These are phyloP conservation scores for Tylopilus orsonianus DNA, from an alignment of 1,284 basidiomycete genomes.

Conservation along the genomic window DNA sequence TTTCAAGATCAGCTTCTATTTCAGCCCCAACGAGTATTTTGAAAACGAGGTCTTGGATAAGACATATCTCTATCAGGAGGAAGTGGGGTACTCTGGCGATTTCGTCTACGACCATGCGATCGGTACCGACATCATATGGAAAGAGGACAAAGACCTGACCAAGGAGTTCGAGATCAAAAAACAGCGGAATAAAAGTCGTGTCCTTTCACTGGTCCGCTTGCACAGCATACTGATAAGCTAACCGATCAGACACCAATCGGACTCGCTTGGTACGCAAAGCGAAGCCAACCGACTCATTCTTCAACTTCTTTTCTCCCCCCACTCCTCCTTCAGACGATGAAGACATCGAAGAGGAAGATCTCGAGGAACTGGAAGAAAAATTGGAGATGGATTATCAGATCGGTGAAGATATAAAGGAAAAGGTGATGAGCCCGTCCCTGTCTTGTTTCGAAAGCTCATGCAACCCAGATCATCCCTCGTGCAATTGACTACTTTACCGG, in stretches of 20 bases:
- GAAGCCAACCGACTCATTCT: slow-evolving; percentile 88
- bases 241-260: slow-evolving; percentile 78
- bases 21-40: slow-evolving; percentile 86
- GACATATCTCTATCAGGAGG: slow-evolving; percentile 94
- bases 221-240: slow-evolving; percentile 6
- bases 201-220: slow-evolving; percentile 3
- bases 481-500: slow-evolving; percentile 97
- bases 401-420: slow-evolving; percentile 98
- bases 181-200: slow-evolving; percentile 95
- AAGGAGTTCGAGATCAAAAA: slow-evolving; percentile 99
- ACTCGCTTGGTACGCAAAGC: slow-evolving; percentile 91
- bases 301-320: slow-evolving; percentile 97
- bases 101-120: slow-evolving; percentile 94
- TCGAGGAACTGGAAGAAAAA: slow-evolving; percentile 89
- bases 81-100: slow-evolving; percentile 92
- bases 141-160: slow-evolving; percentile 96
- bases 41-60: slow-evolving; percentile 84
- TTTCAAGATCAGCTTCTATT: slow-evolving; percentile 89
- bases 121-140: slow-evolving; percentile 93
- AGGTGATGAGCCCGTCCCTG: slow-evolving; percentile 48
- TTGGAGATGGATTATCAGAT: slow-evolving; percentile 98
- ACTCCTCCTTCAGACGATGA: slow-evolving; percentile 69
- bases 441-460: slow-evolving; percentile 12
- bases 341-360: slow-evolving; percentile 81
- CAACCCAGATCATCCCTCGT: slow-evolving; percentile 81